A percentile compares a stretch with the other conserved stretches of the same genome.
phyloP scores from a whole-genome alignment of 176 grass and related monocot species.

The Areca catechu region DNA sequence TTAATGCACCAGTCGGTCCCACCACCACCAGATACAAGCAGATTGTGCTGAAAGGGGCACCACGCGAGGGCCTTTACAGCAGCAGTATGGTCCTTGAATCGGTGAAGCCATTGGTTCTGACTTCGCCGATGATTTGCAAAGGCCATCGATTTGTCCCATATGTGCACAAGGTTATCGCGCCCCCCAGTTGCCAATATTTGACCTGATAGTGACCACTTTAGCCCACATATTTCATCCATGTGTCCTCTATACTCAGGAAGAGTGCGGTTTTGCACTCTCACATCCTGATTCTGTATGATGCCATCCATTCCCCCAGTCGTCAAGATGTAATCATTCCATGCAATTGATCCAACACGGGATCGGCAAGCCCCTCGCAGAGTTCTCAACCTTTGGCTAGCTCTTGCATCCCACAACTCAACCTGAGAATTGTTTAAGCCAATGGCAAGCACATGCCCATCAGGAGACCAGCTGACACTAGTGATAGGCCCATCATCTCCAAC shows the following conservation, averaged over 20 bases:
- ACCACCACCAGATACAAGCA: slow-evolving; percentile 2
- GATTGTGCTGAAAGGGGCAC: slow-evolving; percentile 6
- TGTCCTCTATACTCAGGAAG: neutral
- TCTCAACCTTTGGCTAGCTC: neutral
- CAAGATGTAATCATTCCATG: slow-evolving; percentile 4
- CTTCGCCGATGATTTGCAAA: neutral
- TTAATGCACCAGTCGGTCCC: slow-evolving; percentile 1
- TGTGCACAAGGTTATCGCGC: no score
- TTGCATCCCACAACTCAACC: neutral
- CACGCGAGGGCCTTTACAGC: slow-evolving; percentile 4
- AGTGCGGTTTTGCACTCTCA: neutral
- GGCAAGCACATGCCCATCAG: neutral
- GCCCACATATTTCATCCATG: neutral
- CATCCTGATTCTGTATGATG: neutral
- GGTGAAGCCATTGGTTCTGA: slow-evolving; percentile 6
- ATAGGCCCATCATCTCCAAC: neutral
- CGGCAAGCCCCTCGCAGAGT: neutral
- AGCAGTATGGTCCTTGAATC: neutral
- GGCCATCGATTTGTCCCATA: neutral
- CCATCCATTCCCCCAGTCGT: slow-evolving; percentile 2
- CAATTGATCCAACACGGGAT: neutral
- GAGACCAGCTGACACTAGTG: slow-evolving; percentile 9
- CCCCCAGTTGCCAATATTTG: slow-evolving; percentile 1
- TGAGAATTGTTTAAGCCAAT: slow-evolving; percentile 1
- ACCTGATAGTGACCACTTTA: neutral